phyloP scores from a whole-genome alignment of 305 asterid genomes.

The Ajuga reptans region DNA sequence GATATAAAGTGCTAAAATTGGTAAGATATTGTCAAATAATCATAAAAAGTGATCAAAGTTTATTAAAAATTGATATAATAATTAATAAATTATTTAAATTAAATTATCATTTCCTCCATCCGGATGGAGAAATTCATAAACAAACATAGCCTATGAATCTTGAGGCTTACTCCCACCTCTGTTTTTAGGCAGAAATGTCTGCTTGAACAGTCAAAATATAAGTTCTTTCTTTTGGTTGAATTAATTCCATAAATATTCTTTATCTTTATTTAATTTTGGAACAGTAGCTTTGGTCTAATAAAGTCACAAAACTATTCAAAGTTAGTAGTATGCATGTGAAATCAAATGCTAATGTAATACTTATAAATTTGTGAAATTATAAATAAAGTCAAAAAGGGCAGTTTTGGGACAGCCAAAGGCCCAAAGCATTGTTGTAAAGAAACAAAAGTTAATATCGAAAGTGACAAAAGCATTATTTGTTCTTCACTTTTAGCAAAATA shows the following conservation, averaged over 20 bases:
- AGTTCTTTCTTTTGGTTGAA: not conserved
- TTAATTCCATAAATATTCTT: not conserved
- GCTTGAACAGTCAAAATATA: not conserved
- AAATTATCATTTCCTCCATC: too few relatives aligned
- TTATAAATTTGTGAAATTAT: not conserved
- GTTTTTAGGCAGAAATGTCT: not conserved
- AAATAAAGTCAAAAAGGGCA: slow-evolving; percentile 45
- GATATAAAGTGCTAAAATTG: too few relatives aligned
- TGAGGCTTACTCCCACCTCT: not conserved
- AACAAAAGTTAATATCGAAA: slow-evolving; percentile 50
- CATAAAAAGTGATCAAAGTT: too few relatives aligned
- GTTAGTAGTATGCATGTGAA: slow-evolving; percentile 26
- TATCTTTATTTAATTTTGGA: not conserved
- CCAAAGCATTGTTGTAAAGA: slow-evolving; percentile 44
- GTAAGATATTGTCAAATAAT: too few relatives aligned
- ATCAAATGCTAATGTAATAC: not conserved
- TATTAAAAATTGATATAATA: too few relatives aligned
- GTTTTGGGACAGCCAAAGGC: slow-evolving; percentile 40
- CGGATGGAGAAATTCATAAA: too few relatives aligned
- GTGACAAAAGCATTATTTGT: slow-evolving; percentile 47
- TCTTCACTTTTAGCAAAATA: slow-evolving; percentile 24
- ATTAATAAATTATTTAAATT: too few relatives aligned
- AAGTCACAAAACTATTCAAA: slow-evolving; percentile 10
- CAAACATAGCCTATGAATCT: too few relatives aligned
- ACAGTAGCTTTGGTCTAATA: slow-evolving; percentile 1